A percentile compares a stretch with the other conserved stretches of the same genome.
These are phyloP conservation scores for Penicillium vulpinum DNA, from an alignment of 2,329 filamentous ascomycete species.

Conservation along the genomic window DNA sequence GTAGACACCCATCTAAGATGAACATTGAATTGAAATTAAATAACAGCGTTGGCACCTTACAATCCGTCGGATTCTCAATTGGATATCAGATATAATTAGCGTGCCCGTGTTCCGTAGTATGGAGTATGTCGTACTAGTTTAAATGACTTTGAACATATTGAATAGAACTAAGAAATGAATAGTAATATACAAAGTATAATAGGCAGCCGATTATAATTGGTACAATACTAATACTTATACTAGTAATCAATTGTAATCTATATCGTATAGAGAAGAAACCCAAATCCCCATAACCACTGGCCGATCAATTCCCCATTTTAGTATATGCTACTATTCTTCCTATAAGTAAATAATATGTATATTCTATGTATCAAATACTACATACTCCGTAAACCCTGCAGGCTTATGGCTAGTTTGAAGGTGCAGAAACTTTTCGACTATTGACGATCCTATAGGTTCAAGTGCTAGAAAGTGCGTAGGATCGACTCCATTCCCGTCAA, in stretches of 20 bases:
- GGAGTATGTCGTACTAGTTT: neutral
- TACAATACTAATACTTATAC: too few relatives aligned
- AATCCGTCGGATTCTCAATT: constrained; percentile 1
- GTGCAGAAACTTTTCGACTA: neutral
- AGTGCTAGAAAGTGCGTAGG: constrained; percentile 14
- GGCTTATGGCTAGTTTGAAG: neutral
- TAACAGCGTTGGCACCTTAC: constrained; percentile 6
- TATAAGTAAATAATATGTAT: too few relatives aligned
- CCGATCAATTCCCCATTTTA: constrained; percentile 3
- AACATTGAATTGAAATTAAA: neutral
- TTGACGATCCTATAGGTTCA: neutral
- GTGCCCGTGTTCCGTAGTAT: neutral
- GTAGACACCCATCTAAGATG: constrained; percentile 5
- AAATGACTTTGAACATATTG: neutral
- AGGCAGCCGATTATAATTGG: too few relatives aligned
- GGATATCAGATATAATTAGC: constrained; percentile 7
- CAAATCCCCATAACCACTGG: neutral
- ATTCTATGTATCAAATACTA: too few relatives aligned
- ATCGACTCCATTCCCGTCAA: constrained; percentile 26
- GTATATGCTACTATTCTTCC: neutral
- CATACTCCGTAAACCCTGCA: too few relatives aligned
- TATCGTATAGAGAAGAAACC: neutral
- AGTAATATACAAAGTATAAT: neutral
- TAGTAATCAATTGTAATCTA: neutral
- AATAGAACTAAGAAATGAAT: neutral